Evolutionary conservation across 23 red algal species (phyloP).

Genomic region (Chondrus crispus): DNA sequence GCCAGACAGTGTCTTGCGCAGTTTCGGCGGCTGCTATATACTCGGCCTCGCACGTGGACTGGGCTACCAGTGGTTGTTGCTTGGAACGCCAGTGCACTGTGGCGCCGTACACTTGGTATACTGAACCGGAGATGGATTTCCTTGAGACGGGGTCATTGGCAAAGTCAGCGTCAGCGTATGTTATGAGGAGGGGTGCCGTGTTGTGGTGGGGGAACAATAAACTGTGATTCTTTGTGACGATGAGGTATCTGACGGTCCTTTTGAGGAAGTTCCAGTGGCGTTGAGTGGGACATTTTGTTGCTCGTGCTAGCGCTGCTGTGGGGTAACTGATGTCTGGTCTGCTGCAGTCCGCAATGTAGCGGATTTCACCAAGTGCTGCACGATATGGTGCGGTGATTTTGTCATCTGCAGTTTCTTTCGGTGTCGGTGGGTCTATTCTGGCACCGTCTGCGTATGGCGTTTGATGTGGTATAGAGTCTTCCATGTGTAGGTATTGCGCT

Average conservation of each 20-base stretch:
- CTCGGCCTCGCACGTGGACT: not conserved
- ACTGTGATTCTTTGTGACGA: not conserved
- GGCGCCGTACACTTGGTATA: not conserved
- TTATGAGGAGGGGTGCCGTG: not conserved
- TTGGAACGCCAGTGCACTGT: not conserved
- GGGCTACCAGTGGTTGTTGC: not conserved
- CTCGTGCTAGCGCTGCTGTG: not conserved
- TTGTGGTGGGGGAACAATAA: not conserved
- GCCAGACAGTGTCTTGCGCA: not conserved
- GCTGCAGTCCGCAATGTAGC: not conserved
- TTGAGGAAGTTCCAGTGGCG: not conserved
- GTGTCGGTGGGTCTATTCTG: not conserved
- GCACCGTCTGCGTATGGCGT: not conserved
- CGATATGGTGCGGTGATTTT: not conserved
- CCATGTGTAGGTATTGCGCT: not conserved
- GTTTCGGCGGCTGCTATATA: not conserved
- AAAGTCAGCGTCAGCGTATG: not conserved
- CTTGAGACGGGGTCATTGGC: not conserved
- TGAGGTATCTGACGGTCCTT: not conserved
- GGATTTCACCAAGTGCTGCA: not conserved
- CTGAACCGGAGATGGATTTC: not conserved
- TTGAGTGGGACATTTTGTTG: not conserved
- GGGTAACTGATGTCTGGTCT: not conserved
- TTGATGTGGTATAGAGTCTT: not conserved
- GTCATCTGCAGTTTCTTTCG: not conserved